Evolutionary conservation across 78 protist species (phyloP), one percentile per base, ranked within the genome.

Genomic region (Polysphondylium violaceum): DNA sequence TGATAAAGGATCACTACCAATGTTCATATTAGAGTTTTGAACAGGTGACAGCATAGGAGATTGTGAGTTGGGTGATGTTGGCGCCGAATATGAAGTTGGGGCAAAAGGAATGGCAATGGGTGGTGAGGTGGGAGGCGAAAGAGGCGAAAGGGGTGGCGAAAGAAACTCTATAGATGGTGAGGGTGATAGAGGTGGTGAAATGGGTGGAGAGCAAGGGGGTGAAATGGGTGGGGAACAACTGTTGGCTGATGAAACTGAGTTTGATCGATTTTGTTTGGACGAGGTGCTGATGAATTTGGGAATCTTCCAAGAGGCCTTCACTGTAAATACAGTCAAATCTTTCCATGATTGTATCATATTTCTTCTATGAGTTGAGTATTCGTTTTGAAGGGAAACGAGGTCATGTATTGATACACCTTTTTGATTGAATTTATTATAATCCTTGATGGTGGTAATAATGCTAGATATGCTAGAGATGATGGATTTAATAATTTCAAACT

Each of bases 331-430:
- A 0, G 63, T 69, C 29, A 83, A 9, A 1, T 36, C 14, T n/a
- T 83, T 67, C 77, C 91, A 83, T 3, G 74, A 44, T 31, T 58
- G 73, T 3, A 83, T 7, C 1, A 83, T 51, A 17, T 83, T 65
- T 17, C 60, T 83, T 53, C 91, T 23, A 21, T 69, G 69, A n/a
- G 21, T 3, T 16, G 14, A 71, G 40, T 69, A 83, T 58, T 83
- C 91, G 27, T 69, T 69, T 29, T 83, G 75, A 2, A 43, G 19
- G 2, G 61, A 31, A n/a, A 43, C 25, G 14, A 83, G n/a, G 2
- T 69, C 53, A 2, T n/a, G 2, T 5, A 44, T 41, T 61, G 86
- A 29, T 40, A 29, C 1, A 38, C 91, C 91, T 31, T 38, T 59
- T 19, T 51, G 44, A 17, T 43, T 59, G 11, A 38, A 33, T 38